A percentile compares a stretch with the other conserved stretches of the same genome.
Evolutionary conservation across 139 green algal species (phyloP).

Genomic region (Pseudopediastrum boryanum): DNA sequence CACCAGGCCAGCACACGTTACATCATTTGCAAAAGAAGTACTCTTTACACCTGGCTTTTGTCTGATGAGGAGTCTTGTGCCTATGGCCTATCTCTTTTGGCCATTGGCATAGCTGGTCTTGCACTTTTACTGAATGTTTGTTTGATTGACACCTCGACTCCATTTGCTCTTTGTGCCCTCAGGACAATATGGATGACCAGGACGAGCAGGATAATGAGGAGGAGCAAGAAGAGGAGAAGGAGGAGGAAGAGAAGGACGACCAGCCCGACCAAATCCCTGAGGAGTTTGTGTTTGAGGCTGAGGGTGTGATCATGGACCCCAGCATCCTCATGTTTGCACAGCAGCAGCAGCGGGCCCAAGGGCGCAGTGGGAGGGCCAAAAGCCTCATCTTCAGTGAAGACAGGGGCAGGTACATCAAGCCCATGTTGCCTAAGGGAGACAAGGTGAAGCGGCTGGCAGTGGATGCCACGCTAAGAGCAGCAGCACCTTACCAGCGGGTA

Average conservation of each 20-base stretch:
- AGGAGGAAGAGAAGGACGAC: slow-evolving; percentile 68
- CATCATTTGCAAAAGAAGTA: no score
- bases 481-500: slow-evolving; percentile 93
- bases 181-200: slow-evolving; percentile 69
- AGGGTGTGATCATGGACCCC: slow-evolving; percentile 92
- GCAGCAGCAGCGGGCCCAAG: slow-evolving; percentile 88
- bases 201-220: slow-evolving; percentile 77
- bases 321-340: slow-evolving; percentile 93
- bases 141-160: neutral
- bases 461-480: slow-evolving; percentile 94
- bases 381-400: slow-evolving; percentile 97
- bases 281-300: slow-evolving; percentile 98
- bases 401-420: slow-evolving; percentile 97
- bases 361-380: slow-evolving; percentile 91
- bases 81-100: no score
- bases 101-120: no score
- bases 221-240: slow-evolving; percentile 83
- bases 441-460: slow-evolving; percentile 94
- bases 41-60: no score
- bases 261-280: slow-evolving; percentile 78
- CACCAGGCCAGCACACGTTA: no score
- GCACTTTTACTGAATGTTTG: neutral
- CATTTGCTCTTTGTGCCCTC: neutral
- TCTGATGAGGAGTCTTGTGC: no score
- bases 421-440: slow-evolving; percentile 94